Conservation (phyloP, 768 basidiomycete species). For the Mycena leptocephala region DNA sequence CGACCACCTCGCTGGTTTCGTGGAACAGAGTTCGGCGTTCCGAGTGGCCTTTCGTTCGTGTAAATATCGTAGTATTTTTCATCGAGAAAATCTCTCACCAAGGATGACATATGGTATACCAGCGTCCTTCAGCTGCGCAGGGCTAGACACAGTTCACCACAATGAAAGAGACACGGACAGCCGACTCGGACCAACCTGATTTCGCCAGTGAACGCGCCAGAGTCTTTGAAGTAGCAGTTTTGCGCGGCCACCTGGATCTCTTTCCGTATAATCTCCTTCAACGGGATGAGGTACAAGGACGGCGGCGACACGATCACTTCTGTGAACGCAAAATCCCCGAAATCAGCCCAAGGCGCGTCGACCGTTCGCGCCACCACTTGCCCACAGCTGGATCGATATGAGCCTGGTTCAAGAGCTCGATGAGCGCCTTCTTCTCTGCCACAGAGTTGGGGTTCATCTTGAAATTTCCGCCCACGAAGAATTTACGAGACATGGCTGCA, state of each 20-base stretch:
- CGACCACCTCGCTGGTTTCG: conserved; percentile 88
- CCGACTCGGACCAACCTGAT: conserved; percentile 77
- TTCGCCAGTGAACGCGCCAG: conserved; percentile 97
- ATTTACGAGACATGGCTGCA: conserved; percentile 79
- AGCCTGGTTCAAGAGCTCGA: conserved; percentile 84
- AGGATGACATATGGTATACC: conserved; percentile 93
- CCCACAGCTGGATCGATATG: conserved; percentile 85
- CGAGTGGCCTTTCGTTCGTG: conserved; percentile 79
- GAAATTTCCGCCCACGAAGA: conserved; percentile 98
- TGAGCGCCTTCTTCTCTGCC: conserved; percentile 75
- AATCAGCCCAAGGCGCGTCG: conserved; percentile 23
- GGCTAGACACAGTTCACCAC: conserved; percentile 60
- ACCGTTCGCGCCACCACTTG: conserved; percentile 52
- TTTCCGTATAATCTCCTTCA: conserved; percentile 74
- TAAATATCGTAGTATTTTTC: too few species aligned
- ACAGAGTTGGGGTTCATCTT: conserved; percentile 93
- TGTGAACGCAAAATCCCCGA: conserved; percentile 46
- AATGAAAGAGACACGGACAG: not conserved
- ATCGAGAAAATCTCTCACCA: conserved; percentile 60
- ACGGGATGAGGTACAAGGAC: conserved; percentile 86
- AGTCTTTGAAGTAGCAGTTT: conserved; percentile 88
- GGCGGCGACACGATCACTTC: conserved; percentile 97
- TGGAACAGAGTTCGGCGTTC: conserved; percentile 95
- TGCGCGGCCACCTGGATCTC: conserved; percentile 91
- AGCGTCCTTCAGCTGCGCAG: conserved; percentile 90